Base-by-base conservation (phyloP, 164 flowering plant genomes). In the Tetrastigma voinierianum region DNA sequence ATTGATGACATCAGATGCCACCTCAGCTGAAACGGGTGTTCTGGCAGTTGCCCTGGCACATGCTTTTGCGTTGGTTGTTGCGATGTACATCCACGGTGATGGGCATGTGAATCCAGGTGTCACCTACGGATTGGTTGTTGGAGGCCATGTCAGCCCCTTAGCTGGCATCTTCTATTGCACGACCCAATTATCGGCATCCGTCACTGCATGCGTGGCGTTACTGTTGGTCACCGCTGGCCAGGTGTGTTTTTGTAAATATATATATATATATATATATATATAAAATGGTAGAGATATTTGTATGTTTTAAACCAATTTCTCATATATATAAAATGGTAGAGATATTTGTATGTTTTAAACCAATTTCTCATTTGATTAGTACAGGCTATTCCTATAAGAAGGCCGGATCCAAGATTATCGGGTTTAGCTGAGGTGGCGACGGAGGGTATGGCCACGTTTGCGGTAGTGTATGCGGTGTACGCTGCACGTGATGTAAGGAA, bases 31-130 rank as follows among this genome's bases (percentile, higher is more conserved):
- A n/a, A 57, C 74, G 9, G 59, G 65, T n/a, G 48, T 71, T 1
- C 59, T 76, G 56, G 69, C 67, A 5, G 57, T 70, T 45, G 72
- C 70, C 2, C 7, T 76, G 43, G 72, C 75, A 8, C 72, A 71
- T 43, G 67, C 70, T 10, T 72, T 76, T 56, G 75, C 73, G 0
- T 23, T 76, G 32, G 59, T 51, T 13, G 69, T 65, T 17, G 78
- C 75, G 2, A 62, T 67, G 10, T 53, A 66, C 12, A 57, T 68
- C 46, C 63, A 72, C 1, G 71, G 44, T 2, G 75, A 70, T 9
- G 75, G 70, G 46, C 70, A 72, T 20, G 12, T 72, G 44, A 62
- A 65, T 44, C 78, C 78, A 21, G 75, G 75, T n/a, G 72, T 76
- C 59, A 76, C 78, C 5, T 59, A 71, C 14, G 78, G 75, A 48